Evolutionary conservation across 805 yeast genomes (phyloP).

Genomic region (Scheffersomyces stipitis): DNA sequence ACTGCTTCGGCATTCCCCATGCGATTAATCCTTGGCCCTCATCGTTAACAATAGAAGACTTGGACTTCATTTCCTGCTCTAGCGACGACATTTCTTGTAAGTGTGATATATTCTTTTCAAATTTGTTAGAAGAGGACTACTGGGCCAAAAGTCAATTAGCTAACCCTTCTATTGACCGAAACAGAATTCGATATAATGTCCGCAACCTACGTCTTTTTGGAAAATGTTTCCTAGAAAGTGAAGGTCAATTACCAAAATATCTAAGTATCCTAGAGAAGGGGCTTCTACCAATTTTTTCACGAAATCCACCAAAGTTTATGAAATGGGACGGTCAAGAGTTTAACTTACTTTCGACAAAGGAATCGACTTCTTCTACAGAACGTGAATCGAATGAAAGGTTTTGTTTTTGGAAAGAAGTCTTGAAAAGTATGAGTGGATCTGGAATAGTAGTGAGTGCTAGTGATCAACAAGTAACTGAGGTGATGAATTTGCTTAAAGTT

Average conservation of each 20-base stretch:
- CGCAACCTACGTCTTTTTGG: background rate
- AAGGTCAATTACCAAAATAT: background rate
- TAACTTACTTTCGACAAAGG: background rate
- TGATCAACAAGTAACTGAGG: background rate
- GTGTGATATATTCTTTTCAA: background rate
- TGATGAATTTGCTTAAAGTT: slow-evolving; percentile 5
- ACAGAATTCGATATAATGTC: background rate
- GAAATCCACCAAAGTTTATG: background rate
- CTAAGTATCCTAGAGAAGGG: background rate
- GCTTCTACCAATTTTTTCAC: background rate
- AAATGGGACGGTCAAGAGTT: background rate
- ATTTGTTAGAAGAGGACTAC: background rate
- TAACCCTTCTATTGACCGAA: background rate
- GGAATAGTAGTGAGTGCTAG: background rate
- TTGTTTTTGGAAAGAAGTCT: background rate
- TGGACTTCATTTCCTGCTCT: background rate
- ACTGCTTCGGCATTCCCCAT: background rate
- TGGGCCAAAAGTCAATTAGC: background rate
- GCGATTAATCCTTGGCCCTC: background rate
- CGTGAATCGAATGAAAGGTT: too few relatives aligned
- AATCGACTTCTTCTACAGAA: background rate
- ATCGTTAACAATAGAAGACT: background rate
- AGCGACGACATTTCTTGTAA: background rate
- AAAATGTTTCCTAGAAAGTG: background rate
- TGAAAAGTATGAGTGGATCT: background rate